Percentiles rank a stretch among this genome's conserved stretches.
Evolutionary conservation across 106 monocot genomes (phyloP).

Genomic region (Platanthera zijinensis): DNA sequence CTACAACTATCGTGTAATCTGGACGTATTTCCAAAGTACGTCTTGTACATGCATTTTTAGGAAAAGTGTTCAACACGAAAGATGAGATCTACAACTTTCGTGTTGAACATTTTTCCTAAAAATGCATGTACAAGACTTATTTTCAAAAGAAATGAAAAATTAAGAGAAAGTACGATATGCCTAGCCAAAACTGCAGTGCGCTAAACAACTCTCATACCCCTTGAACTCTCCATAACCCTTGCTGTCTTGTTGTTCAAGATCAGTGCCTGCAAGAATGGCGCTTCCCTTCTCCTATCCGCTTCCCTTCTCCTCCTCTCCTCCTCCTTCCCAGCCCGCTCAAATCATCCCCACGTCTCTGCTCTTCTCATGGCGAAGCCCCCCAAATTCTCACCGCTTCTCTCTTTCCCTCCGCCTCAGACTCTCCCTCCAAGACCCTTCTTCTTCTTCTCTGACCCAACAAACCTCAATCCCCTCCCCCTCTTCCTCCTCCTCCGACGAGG

Average conservation of each 20-base stretch:
- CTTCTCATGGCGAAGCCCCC: not conserved
- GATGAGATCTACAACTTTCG: no score
- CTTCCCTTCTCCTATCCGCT: not conserved
- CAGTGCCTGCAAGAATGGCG: not conserved
- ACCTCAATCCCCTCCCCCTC: slow-evolving; percentile 3
- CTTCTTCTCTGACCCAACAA: slow-evolving; percentile 10
- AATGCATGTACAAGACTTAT: no score
- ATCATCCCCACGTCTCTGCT: not conserved
- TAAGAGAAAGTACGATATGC: no score
- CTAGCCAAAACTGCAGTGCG: no score
- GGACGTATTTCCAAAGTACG: no score
- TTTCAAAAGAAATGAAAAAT: no score
- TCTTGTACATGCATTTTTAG: no score
- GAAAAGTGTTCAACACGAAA: no score
- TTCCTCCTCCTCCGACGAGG: slow-evolving; percentile 11
- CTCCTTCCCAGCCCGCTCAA: not conserved
- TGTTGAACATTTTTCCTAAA: no score
- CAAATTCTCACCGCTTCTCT: not conserved
- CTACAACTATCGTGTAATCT: no score
- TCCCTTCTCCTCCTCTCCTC: not conserved
- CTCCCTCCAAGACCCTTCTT: slow-evolving; percentile 1
- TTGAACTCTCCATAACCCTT: no score
- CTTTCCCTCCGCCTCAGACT: not conserved
- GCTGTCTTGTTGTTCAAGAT: not conserved
- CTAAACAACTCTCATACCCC: no score